phyloP scores from a whole-genome alignment of 2,329 filamentous ascomycete species.

The Fusarium mexicanum region DNA sequence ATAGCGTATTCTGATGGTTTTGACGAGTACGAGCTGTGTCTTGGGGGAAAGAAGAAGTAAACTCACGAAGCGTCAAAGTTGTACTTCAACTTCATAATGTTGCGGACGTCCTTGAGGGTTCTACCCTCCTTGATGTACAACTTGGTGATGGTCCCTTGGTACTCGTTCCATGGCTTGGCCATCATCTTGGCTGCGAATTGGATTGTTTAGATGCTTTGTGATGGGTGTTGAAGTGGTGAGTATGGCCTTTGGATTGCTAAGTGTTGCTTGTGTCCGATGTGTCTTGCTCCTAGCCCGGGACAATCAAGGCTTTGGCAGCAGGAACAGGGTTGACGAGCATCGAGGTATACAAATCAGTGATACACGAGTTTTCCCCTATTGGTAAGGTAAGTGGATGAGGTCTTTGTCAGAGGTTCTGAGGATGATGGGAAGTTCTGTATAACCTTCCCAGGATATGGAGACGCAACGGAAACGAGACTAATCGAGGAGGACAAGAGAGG shows the following conservation, averaged over 20 bases:
- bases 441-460: slow-evolving; percentile 11
- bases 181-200: slow-evolving; percentile 44
- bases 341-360: slow-evolving; percentile 1
- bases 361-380: not conserved
- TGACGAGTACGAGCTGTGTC: not conserved
- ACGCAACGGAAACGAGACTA: not conserved
- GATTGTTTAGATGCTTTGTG: not conserved
- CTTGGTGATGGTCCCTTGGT: slow-evolving; percentile 49
- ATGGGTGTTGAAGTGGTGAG: not conserved
- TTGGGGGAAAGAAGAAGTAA: not conserved
- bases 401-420: not conserved
- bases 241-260: not conserved
- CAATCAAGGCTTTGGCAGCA: slow-evolving; percentile 32
- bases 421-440: slow-evolving; percentile 30
- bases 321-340: slow-evolving; percentile 24
- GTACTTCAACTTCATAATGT: slow-evolving; percentile 52
- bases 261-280: not conserved
- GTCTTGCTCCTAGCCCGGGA: slow-evolving; percentile 29
- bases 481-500: not conserved
- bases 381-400: not conserved
- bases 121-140: slow-evolving; percentile 54
- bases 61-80: slow-evolving; percentile 56
- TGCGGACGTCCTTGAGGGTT: slow-evolving; percentile 54
- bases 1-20: not conserved
- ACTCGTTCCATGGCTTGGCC: slow-evolving; percentile 56